Percentiles rank a stretch among this genome's conserved stretches.
phyloP scores from a whole-genome alignment of 257 asterid species.

The Sherardia arvensis region DNA sequence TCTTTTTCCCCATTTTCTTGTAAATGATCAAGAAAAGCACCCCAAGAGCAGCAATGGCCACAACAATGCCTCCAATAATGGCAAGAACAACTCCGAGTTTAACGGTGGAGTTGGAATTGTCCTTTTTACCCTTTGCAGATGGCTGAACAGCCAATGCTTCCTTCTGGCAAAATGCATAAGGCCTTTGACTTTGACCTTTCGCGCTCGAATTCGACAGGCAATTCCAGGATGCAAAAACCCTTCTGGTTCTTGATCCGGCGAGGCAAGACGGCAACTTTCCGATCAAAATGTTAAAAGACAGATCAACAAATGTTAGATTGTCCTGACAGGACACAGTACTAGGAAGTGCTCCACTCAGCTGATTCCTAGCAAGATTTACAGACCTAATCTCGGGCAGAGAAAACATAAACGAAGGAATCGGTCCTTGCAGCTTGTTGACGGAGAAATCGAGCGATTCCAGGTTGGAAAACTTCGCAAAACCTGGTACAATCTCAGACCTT shows the following conservation, averaged over 20 bases:
- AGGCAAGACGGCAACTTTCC: conserved; percentile 85
- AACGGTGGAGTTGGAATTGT: conserved; percentile 32
- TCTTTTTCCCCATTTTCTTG: conserved; percentile 31
- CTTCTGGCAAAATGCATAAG: conserved; percentile 57
- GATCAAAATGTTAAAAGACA: conserved; percentile 65
- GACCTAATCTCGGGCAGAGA: conserved; percentile 51
- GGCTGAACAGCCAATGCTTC: conserved; percentile 95
- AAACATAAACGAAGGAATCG: conserved; percentile 64
- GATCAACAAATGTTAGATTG: conserved; percentile 51
- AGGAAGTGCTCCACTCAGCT: conserved; percentile 63
- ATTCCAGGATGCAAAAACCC: conserved; percentile 46
- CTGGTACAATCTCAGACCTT: conserved; percentile 62
- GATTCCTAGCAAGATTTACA: conserved; percentile 48
- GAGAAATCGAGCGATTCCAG: conserved; percentile 64
- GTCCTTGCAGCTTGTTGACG: conserved; percentile 61
- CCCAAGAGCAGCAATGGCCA: conserved; percentile 36
- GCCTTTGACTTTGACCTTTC: conserved; percentile 44
- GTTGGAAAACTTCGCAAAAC: conserved; percentile 25
- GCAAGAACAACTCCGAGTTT: conserved; percentile 75
- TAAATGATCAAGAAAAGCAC: conserved; percentile 35
- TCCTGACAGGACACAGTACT: conserved; percentile 37
- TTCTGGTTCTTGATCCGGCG: conserved; percentile 48
- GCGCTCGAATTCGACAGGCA: conserved; percentile 53
- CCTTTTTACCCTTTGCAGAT: conserved; percentile 18
- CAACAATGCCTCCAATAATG: conserved; percentile 52